Base-by-base conservation (phyloP, 1,284 basidiomycete genomes). In the Polyporus tsugae region DNA sequence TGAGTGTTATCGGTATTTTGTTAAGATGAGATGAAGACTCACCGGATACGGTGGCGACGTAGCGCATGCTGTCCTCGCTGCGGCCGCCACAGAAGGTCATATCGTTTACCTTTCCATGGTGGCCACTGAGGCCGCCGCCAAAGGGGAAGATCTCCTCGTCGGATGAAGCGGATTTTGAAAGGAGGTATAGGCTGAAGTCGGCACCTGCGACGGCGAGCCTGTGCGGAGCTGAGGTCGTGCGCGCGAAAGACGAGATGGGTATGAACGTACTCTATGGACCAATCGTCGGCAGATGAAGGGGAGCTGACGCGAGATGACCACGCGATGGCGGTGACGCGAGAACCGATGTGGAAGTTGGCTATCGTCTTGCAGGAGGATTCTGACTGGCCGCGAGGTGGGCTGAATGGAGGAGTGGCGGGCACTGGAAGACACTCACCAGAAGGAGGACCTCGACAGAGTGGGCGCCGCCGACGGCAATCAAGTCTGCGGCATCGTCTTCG, bases 1-100 rank as follows among this genome's bases (percentile, higher is more conserved):
- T 58, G 44, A 46, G 11, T 60, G 15, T 22, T 13, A 3, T 25
- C 38, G n/a, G n/a, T 5, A 22, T 9, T 19, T 4, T 2, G 29
- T 38, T 41, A 65, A 46, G 64, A 46, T 36, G 42, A 49, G 33
- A 46, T 4, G 11, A 9, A 29, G 25, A 78, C 82, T 69, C 72
- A 89, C 92, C 92, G 61, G 91, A 92, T 29, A 93, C 91, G 6
- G 92, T 93, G 11, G 92, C 93, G 63, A 94, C 85, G 78, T 93
- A 94, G 70, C 90, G 85, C 35, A 85, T 82, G 74, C 84, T 87
- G 73, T 91, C 90, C 71, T 87, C 84, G 60, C 86, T 86, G 70
- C 84, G 85, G 6, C 92, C 91, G 3, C 91, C 91, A 74, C 91
- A 92, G 75, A 91, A 94, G 35, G 88, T 83, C 83, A 94, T 89